Conservation (phyloP, 1,139 yeast genomes). For the Taiozyma sp. region DNA sequence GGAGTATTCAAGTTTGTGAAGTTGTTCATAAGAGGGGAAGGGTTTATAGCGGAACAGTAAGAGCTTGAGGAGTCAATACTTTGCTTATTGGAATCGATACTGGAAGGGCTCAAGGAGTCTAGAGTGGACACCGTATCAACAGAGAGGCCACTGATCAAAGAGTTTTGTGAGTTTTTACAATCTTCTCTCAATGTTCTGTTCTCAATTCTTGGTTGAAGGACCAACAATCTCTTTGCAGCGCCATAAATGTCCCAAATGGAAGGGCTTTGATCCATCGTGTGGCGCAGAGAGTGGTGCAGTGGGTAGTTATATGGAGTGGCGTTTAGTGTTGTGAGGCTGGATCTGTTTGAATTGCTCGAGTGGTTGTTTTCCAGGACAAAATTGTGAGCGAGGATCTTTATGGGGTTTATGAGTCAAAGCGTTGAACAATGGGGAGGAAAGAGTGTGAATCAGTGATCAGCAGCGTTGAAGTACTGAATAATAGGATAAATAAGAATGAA, state of each 20-base stretch:
- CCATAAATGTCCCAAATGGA: slow-evolving; percentile 25
- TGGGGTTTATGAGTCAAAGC: no score
- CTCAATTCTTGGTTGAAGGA: slow-evolving; percentile 23
- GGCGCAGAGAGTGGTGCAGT: no score
- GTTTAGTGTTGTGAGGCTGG: no score
- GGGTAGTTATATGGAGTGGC: no score
- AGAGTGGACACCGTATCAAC: slow-evolving; percentile 4
- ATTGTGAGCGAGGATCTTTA: no score
- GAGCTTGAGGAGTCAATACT: slow-evolving; percentile 18
- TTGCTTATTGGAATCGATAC: slow-evolving; percentile 19
- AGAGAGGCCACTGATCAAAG: neutral
- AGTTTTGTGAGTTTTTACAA: slow-evolving; percentile 16
- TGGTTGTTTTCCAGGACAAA: no score
- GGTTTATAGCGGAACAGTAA: slow-evolving; percentile 2
- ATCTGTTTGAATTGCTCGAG: no score
- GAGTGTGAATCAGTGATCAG: no score
- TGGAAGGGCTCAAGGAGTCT: slow-evolving; percentile 18
- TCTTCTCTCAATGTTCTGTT: slow-evolving; percentile 23
- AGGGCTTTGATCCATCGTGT: slow-evolving; percentile 15
- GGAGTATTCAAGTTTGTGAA: neutral
- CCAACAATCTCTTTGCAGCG: slow-evolving; percentile 23
- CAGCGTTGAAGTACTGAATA: no score
- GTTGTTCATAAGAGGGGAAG: slow-evolving; percentile 4
- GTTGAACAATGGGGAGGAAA: no score
- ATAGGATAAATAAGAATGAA: no score